Conservation (phyloP, 345 rosid species). For the Ceriops tagal region DNA sequence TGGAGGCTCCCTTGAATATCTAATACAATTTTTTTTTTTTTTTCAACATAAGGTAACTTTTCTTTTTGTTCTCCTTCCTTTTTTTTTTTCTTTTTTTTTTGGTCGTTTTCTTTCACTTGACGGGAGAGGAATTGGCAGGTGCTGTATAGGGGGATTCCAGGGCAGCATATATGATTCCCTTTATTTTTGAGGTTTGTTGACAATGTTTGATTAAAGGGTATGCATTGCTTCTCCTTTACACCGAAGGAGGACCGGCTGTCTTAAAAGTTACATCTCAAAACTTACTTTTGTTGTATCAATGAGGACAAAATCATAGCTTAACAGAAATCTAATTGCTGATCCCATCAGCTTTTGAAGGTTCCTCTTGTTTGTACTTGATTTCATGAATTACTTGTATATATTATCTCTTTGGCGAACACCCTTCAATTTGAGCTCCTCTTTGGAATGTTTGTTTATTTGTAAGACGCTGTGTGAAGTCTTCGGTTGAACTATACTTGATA, state of each 20-base stretch:
- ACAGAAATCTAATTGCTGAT: not conserved
- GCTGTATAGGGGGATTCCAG: conserved; percentile 14
- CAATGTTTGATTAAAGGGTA: not conserved
- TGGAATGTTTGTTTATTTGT: too few species aligned
- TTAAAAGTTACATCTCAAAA: not conserved
- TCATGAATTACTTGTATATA: too few species aligned
- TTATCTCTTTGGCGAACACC: too few species aligned
- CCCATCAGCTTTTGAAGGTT: not conserved
- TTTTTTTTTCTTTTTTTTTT: not conserved
- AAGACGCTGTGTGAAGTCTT: too few species aligned
- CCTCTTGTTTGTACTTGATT: too few species aligned
- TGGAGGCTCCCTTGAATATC: conserved; percentile 49
- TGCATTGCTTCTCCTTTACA: conserved; percentile 7
- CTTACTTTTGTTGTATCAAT: not conserved
- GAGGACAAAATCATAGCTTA: conserved; percentile 10
- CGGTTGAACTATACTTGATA: too few species aligned
- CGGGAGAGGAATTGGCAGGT: conserved; percentile 9
- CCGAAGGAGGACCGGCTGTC: conserved; percentile 4
- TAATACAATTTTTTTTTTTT: not conserved
- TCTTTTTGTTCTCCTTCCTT: not conserved
- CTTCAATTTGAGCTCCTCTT: too few species aligned
- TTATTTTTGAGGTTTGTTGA: conserved; percentile 7
- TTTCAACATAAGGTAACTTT: conserved; percentile 22
- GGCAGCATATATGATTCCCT: conserved; percentile 9
- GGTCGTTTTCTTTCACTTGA: not conserved